A percentile compares a stretch with the other conserved stretches of the same genome.
Conservation (phyloP, 371 early-diverging fungal genomes). For the Phascolomyces articulosus region DNA sequence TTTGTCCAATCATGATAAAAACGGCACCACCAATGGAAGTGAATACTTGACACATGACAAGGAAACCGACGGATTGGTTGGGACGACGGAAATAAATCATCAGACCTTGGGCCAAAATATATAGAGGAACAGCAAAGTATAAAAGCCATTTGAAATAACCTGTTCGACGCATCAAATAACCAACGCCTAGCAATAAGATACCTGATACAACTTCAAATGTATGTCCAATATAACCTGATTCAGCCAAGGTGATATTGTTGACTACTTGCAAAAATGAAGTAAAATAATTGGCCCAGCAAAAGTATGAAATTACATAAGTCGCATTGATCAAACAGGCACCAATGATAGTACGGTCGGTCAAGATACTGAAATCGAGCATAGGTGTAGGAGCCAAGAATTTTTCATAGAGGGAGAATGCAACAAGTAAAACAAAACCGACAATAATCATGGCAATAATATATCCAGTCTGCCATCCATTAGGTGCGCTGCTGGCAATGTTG, state of each 20-base stretch:
- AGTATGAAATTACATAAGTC: slow-evolving; percentile 17
- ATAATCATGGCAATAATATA: slow-evolving; percentile 24
- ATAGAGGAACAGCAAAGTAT: slow-evolving; percentile 19
- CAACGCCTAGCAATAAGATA: slow-evolving; percentile 15
- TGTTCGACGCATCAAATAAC: slow-evolving; percentile 16
- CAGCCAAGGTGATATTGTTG: slow-evolving; percentile 16
- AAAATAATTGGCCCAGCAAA: slow-evolving; percentile 19
- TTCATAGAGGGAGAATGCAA: slow-evolving; percentile 12
- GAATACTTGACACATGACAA: slow-evolving; percentile 25
- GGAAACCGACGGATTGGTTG: slow-evolving; percentile 22
- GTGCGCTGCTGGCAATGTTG: slow-evolving; percentile 18
- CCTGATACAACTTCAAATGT: slow-evolving; percentile 25
- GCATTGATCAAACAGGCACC: slow-evolving; percentile 22
- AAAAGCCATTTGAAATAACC: slow-evolving; percentile 21
- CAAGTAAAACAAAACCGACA: slow-evolving; percentile 18
- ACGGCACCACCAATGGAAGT: slow-evolving; percentile 25
- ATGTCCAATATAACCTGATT: slow-evolving; percentile 18
- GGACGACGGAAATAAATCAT: slow-evolving; percentile 26
- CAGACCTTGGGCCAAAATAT: slow-evolving; percentile 21
- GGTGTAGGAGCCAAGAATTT: slow-evolving; percentile 12
- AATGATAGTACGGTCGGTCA: slow-evolving; percentile 18
- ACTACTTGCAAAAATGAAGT: slow-evolving; percentile 22
- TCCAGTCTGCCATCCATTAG: slow-evolving; percentile 18
- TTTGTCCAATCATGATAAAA: slow-evolving; percentile 20
- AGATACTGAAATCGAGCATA: slow-evolving; percentile 11